Evolutionary conservation across 2,329 filamentous ascomycete genomes (phyloP).

Genomic region (Hypocrella siamensis): DNA sequence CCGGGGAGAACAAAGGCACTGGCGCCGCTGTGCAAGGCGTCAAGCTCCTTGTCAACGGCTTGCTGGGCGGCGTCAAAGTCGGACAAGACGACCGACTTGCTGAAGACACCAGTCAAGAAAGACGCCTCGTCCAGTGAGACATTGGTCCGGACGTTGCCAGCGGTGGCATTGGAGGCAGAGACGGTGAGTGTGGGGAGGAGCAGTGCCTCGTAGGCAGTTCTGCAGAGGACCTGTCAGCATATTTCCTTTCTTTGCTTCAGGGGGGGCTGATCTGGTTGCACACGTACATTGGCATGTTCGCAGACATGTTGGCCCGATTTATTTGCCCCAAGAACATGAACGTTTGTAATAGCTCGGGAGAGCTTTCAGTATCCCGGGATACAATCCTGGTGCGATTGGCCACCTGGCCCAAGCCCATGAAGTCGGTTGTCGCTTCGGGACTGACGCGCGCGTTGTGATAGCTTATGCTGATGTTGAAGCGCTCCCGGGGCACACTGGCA

Average conservation of each 20-base stretch:
- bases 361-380: conserved; percentile 5
- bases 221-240: conserved; percentile 12
- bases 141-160: conserved; percentile 40
- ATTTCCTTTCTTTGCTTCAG: not conserved
- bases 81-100: conserved; percentile 37
- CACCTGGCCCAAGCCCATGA: conserved; percentile 11
- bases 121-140: conserved; percentile 55
- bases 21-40: conserved; percentile 30
- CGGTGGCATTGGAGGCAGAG: conserved; percentile 35
- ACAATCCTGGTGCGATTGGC: conserved; percentile 5
- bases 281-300: conserved; percentile 45
- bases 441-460: conserved; percentile 34
- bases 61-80: conserved; percentile 30
- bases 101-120: conserved; percentile 58
- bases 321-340: conserved; percentile 58
- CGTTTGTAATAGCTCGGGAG: conserved; percentile 39
- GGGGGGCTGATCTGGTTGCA: not conserved
- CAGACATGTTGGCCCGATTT: conserved; percentile 36
- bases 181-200: conserved; percentile 56
- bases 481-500: conserved; percentile 29
- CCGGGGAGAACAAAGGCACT: conserved; percentile 56
- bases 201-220: conserved; percentile 42
- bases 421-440: conserved; percentile 10
- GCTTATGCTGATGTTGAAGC: conserved; percentile 37
- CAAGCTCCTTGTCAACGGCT: conserved; percentile 31